Conservation (phyloP, 345 rosid genomes). For the Atalantia buxifolia region DNA sequence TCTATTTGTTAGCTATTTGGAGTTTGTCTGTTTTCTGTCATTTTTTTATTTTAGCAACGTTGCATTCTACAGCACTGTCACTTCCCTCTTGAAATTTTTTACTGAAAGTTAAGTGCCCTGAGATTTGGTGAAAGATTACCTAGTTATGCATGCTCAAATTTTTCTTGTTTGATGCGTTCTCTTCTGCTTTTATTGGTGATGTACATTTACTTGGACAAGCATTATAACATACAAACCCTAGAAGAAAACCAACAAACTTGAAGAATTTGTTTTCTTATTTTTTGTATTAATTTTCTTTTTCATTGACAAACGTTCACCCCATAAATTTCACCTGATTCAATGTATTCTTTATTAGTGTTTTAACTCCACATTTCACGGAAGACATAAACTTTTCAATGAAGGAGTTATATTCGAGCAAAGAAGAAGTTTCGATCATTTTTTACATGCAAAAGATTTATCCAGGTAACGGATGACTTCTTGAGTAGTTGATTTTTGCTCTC, state of each 20-base stretch:
- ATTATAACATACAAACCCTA: neutral
- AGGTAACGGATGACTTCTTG: slow-evolving; percentile 36
- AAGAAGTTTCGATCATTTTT: slow-evolving; percentile 71
- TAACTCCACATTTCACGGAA: slow-evolving; percentile 89
- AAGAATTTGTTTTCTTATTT: slow-evolving; percentile 2
- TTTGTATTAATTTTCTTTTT: neutral
- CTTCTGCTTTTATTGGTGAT: neutral
- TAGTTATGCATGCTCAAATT: neutral
- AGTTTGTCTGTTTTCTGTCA: neutral
- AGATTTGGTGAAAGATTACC: neutral
- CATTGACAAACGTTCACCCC: neutral
- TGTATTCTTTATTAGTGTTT: slow-evolving; percentile 50
- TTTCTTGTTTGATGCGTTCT: neutral
- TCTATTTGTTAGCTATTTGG: neutral
- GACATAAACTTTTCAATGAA: slow-evolving; percentile 69
- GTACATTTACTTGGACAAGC: neutral
- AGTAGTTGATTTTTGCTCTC: neutral
- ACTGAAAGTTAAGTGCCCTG: neutral
- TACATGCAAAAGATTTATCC: slow-evolving; percentile 90
- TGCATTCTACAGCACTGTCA: neutral
- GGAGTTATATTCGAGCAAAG: slow-evolving; percentile 70
- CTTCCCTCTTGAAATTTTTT: neutral
- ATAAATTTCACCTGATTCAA: slow-evolving; percentile 13
- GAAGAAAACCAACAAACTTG: neutral
- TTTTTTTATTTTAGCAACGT: neutral